Evolutionary conservation across 306 rosid species (phyloP).

Genomic region (Pyrus bretschneideri): DNA sequence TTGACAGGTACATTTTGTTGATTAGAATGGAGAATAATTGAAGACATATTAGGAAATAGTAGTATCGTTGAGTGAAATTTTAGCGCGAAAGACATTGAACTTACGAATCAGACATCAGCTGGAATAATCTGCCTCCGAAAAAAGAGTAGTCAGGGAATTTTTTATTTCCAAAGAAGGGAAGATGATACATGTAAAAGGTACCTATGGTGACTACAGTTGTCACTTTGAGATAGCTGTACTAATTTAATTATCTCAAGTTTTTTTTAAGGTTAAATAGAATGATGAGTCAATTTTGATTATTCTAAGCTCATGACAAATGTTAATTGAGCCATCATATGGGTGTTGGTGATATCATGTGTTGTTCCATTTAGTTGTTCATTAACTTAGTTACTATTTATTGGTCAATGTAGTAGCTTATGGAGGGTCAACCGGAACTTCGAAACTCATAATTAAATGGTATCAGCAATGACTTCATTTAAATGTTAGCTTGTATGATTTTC

Average conservation of each 20-base stretch:
- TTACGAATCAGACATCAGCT: neutral
- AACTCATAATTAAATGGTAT: neutral
- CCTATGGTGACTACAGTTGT: neutral
- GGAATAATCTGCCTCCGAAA: neutral
- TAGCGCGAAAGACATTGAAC: constrained; percentile 1
- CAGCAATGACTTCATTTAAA: neutral
- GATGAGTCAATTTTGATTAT: neutral
- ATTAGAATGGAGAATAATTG: neutral
- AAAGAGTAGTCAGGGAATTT: neutral
- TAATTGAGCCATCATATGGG: neutral
- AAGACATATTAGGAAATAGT: neutral
- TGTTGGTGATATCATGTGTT: neutral
- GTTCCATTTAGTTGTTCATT: neutral
- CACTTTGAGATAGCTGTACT: neutral
- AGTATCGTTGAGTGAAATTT: neutral
- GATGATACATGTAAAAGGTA: neutral
- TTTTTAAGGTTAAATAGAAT: neutral
- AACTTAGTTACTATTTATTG: neutral
- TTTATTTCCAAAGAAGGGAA: neutral
- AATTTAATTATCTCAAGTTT: neutral
- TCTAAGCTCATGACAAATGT: neutral
- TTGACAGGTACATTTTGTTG: neutral
- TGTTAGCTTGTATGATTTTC: neutral
- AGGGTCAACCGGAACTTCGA: neutral
- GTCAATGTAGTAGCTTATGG: neutral